Conservation (phyloP, 805 yeast species). For the Yarrowia sp. region DNA sequence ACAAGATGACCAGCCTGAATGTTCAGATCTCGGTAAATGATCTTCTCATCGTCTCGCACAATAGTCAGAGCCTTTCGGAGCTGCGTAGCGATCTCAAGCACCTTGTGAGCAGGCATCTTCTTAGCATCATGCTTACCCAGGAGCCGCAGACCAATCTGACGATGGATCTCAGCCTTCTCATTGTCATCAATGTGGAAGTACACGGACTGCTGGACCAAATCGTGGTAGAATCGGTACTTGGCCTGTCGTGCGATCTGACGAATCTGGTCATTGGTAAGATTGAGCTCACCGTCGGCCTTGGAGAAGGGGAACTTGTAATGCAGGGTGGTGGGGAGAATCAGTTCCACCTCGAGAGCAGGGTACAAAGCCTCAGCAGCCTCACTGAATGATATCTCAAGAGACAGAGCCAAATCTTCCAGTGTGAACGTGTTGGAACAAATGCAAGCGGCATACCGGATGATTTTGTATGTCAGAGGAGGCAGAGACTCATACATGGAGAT, state of each 20-base stretch:
- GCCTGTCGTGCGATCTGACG: conserved; percentile 51
- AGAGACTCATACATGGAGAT: conserved; percentile 43
- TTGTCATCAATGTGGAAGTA: conserved; percentile 46
- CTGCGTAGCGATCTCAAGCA: conserved; percentile 54
- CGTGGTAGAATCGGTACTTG: conserved; percentile 55
- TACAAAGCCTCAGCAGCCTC: conserved; percentile 51
- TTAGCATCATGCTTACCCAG: conserved; percentile 45
- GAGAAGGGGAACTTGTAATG: conserved; percentile 60
- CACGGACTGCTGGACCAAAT: conserved; percentile 51
- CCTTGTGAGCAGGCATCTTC: conserved; percentile 45
- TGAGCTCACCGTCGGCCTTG: conserved; percentile 48
- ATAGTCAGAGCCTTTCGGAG: conserved; percentile 51
- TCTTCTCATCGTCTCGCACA: conserved; percentile 51
- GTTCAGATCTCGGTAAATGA: conserved; percentile 53
- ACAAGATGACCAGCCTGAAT: conserved; percentile 57
- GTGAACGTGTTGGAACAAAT: conserved; percentile 53
- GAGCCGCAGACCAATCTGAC: conserved; percentile 55
- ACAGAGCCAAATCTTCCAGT: conserved; percentile 52
- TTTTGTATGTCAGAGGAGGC: conserved; percentile 45
- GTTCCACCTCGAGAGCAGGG: conserved; percentile 49
- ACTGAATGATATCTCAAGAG: conserved; percentile 50
- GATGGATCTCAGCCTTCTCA: conserved; percentile 51
- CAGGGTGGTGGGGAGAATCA: conserved; percentile 54
- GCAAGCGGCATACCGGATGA: conserved; percentile 56
- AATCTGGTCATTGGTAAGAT: conserved; percentile 49